Evolutionary conservation across 83 land plant genomes (phyloP).

Genomic region (Picea mariana): DNA sequence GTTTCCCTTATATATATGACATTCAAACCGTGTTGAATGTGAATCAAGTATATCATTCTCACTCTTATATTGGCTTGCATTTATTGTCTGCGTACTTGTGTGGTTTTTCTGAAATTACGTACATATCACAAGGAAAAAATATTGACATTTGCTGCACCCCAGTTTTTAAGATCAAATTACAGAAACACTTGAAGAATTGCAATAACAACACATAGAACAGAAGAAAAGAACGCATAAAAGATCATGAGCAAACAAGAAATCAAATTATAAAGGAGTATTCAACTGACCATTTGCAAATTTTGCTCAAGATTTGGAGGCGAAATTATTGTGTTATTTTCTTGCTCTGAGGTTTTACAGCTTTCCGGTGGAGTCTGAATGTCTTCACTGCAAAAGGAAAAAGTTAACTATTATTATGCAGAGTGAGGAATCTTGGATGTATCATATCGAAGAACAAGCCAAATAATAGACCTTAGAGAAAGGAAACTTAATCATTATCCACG

Average conservation of each 20-base stretch:
- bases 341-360: conserved; percentile 2
- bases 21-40: no score
- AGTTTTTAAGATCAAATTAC: not conserved
- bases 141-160: not conserved
- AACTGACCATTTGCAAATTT: not conserved
- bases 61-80: no score
- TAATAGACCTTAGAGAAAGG: not conserved
- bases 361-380: not conserved
- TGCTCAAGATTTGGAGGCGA: not conserved
- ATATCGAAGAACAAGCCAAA: not conserved
- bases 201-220: not conserved
- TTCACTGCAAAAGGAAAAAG: conserved; percentile 10
- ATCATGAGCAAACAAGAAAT: not conserved
- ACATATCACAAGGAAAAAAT: not conserved
- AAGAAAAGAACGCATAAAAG: not conserved
- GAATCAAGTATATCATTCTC: no score
- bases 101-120: no score
- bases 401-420: not conserved
- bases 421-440: not conserved
- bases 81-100: no score
- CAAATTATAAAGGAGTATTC: not conserved
- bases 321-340: not conserved
- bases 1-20: no score
- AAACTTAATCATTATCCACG: not conserved
- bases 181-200: not conserved